Evolutionary conservation across 1,284 basidiomycete genomes (phyloP).

Genomic region (Neonothopanus nambi): DNA sequence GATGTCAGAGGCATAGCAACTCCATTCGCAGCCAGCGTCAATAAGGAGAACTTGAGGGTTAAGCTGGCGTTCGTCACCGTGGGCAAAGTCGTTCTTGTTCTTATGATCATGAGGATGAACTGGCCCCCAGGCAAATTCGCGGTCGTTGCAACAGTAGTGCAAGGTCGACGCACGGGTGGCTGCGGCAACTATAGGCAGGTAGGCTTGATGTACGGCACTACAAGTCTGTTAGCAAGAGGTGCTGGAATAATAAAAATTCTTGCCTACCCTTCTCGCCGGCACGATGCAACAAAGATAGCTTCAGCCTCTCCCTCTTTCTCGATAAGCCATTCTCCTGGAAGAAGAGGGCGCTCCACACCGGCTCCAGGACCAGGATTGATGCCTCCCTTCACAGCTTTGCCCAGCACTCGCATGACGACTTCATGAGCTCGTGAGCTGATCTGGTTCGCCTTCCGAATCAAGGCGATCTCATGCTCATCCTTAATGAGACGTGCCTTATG

Average conservation of each 20-base stretch:
- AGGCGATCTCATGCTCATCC: slow-evolving; percentile 68
- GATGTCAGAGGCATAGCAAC: slow-evolving; percentile 80
- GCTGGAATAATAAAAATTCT: background rate
- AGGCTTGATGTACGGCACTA: slow-evolving; percentile 84
- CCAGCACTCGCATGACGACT: slow-evolving; percentile 87
- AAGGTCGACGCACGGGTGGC: slow-evolving; percentile 83
- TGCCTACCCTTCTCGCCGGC: slow-evolving; percentile 78
- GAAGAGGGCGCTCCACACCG: slow-evolving; percentile 51
- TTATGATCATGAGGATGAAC: slow-evolving; percentile 54
- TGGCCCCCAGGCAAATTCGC: slow-evolving; percentile 79
- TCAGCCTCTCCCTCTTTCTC: slow-evolving; percentile 90
- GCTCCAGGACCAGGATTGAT: slow-evolving; percentile 46
- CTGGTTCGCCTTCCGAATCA: slow-evolving; percentile 76
- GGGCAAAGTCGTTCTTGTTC: slow-evolving; percentile 49
- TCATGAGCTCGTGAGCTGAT: slow-evolving; percentile 89
- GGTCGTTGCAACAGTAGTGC: slow-evolving; percentile 88
- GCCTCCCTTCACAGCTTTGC: slow-evolving; percentile 63
- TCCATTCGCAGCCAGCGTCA: slow-evolving; percentile 91
- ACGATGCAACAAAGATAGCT: slow-evolving; percentile 87
- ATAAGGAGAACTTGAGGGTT: slow-evolving; percentile 84
- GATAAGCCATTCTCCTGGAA: slow-evolving; percentile 82
- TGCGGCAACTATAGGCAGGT: slow-evolving; percentile 87
- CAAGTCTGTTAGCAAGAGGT: slow-evolving; percentile 8
- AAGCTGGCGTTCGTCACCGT: slow-evolving; percentile 42
- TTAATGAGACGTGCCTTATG: slow-evolving; percentile 80